Evolutionary conservation across 768 basidiomycete species (phyloP), one percentile per base, ranked within the genome.

Genomic region (Mycena leptocephala): DNA sequence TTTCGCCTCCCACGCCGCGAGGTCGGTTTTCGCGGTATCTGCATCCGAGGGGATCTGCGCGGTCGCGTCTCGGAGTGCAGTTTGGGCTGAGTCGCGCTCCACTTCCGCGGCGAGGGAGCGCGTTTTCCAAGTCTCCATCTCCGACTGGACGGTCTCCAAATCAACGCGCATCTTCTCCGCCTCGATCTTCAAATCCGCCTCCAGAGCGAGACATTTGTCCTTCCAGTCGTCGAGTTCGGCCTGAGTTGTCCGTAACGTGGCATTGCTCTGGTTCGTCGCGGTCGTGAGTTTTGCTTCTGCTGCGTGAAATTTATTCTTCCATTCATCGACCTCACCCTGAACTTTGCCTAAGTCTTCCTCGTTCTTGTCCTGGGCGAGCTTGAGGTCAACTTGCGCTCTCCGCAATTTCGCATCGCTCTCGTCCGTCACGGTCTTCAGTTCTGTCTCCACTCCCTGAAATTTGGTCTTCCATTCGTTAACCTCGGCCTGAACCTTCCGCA

Each of bases 1-100:
- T 46, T 71, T 76, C 5, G 55, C 35, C 28, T n/a, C 18, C 75
- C 75, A 67, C 11, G 32, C 56, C 4, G 55, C 43, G 43, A 58
- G 24, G 5, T 48, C 41, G 26, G 53, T 59, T 22, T 39, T 39
- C 24, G 33, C 43, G 32, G 63, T n/a, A 3, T 70, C 33, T 18
- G 30, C 20, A n/a, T 46, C 16, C 24, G 41, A 37, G 20, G 48
- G n/a, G 16, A 51, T 2, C 55, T 51, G 37, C 2, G 69, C 33
- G 4, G 61, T 51, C 20, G 62, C 68, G 10, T 43, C 62, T 13
- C 33, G 61, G 18, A 71, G 63, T 7, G 43, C 46, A 28, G 48
- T 43, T 53, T 70, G 51, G 10, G 68, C 59, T 28, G 48, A 1
- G 9, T 75, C 73, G 0, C 37, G 55, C 37, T 56, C 51, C 9